A percentile compares a stretch with the other conserved stretches of the same genome.
Conservation (phyloP, 2,329 filamentous ascomycete species). For the Nemania diffusa region DNA sequence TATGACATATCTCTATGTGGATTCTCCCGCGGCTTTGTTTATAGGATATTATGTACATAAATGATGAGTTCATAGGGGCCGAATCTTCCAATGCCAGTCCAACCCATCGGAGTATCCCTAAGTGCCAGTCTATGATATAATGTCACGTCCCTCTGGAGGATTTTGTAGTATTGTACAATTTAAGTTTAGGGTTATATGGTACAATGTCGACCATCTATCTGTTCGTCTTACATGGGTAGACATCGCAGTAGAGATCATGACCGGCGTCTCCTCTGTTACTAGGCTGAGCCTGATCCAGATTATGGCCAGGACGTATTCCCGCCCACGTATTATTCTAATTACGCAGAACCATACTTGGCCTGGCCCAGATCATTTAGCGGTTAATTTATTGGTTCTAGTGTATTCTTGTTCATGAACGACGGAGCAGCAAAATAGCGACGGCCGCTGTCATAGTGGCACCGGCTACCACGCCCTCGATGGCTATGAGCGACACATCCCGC, state of each 20-base stretch:
- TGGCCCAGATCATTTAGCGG: neutral
- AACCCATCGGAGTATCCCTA: neutral
- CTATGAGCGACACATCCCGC: constrained; percentile 76
- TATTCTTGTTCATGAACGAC: constrained; percentile 30
- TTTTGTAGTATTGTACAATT: constrained; percentile 15
- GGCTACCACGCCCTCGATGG: constrained; percentile 72
- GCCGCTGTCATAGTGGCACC: constrained; percentile 71
- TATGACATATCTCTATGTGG: neutral
- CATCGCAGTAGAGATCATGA: neutral
- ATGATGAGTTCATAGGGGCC: neutral
- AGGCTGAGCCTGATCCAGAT: neutral
- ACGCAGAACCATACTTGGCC: neutral
- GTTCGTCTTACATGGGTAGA: neutral
- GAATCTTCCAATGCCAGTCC: neutral
- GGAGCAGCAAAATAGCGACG: constrained; percentile 55
- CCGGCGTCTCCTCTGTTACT: neutral
- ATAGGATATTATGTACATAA: neutral
- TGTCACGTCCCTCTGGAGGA: neutral
- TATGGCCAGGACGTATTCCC: constrained; percentile 11
- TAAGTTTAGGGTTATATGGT: constrained; percentile 13
- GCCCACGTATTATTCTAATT: constrained; percentile 37
- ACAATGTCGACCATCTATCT: constrained; percentile 20
- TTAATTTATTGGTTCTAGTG: constrained; percentile 13
- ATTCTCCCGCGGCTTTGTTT: neutral
- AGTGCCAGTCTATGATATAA: neutral